Evolutionary conservation across 257 asterid genomes (phyloP).

Genomic region (Solanum commersonii): DNA sequence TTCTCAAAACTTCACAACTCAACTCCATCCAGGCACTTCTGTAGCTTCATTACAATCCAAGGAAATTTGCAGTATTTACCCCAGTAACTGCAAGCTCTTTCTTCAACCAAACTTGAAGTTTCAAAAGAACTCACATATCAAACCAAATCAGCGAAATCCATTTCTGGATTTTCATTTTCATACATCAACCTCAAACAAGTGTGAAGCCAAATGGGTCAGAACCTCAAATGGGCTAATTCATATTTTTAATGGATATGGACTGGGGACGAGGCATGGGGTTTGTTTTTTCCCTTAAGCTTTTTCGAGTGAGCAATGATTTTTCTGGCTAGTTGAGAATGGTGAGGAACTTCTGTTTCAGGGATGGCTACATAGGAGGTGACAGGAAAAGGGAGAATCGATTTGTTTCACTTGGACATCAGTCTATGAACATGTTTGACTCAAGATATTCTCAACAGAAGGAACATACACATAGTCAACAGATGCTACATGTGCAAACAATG

Average conservation of each 20-base stretch:
- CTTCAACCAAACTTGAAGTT: neutral
- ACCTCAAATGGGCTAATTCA: neutral
- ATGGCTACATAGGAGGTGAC: neutral
- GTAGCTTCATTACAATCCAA: neutral
- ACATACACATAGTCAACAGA: neutral
- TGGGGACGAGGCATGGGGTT: neutral
- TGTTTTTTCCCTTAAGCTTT: neutral
- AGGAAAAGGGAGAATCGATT: neutral
- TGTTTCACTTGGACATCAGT: neutral
- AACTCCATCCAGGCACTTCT: neutral
- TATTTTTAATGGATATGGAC: neutral
- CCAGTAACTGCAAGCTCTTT: neutral
- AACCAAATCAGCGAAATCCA: neutral
- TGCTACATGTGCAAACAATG: neutral
- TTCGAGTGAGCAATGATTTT: neutral
- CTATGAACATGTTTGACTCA: neutral
- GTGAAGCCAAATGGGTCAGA: neutral
- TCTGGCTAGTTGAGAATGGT: neutral
- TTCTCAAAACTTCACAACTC: neutral
- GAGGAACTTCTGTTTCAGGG: neutral
- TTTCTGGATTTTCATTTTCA: neutral
- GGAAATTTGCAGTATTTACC: neutral
- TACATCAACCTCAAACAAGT: neutral
- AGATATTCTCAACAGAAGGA: neutral
- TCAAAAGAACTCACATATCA: neutral